Evolutionary conservation across 2,329 filamentous ascomycete species (phyloP), one percentile per base, ranked within the genome.

Genomic region (Daldinia sp.): DNA sequence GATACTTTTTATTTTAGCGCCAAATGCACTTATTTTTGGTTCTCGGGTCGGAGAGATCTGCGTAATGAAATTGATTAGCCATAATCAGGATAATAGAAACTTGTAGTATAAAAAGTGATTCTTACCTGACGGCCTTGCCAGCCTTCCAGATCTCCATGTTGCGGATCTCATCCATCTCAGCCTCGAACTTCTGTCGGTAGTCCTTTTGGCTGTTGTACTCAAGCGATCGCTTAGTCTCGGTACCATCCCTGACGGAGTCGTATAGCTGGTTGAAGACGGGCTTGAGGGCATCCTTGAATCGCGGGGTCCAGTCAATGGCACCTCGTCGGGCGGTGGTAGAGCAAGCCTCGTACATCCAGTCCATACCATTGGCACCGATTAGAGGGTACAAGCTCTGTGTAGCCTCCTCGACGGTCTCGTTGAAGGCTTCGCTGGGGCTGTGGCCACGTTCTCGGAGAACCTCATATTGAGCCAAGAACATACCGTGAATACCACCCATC

Each of bases 391-490:
- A 86, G 72, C 88, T 93, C 88, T 99, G 95, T 54, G 95, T 99
- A 71, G 95, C 95, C 88, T 99, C 95, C 88, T 99, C 95, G 72
- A 99, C 95, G 72, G 95, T 99, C 93, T 99, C 95, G 89, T 99
- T 99, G 91, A 99, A 99, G 72, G 95, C 95, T 85, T 99, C 95
- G 75, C 91, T 94, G 79, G 95, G 95, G 82, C 87, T 91, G 90
- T 99, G 95, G 82, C 95, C 95, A 74, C 92, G 91, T 90, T 99
- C 95, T 78, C 95, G 94, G 82, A 99, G 94, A 73, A 99, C 95
- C 88, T 99, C 95, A 88, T 99, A 99, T 86, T 99, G 95, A 67
- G 95, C 95, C 73, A 99, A 93, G 92, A 99, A 99, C 95, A 99
- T 99, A 80, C 95, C 95, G 88, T 99, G 95, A 83, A 99, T 99